Evolutionary conservation across 2,329 filamentous ascomycete genomes (phyloP).

Genomic region (Fusarium veterinarium): DNA sequence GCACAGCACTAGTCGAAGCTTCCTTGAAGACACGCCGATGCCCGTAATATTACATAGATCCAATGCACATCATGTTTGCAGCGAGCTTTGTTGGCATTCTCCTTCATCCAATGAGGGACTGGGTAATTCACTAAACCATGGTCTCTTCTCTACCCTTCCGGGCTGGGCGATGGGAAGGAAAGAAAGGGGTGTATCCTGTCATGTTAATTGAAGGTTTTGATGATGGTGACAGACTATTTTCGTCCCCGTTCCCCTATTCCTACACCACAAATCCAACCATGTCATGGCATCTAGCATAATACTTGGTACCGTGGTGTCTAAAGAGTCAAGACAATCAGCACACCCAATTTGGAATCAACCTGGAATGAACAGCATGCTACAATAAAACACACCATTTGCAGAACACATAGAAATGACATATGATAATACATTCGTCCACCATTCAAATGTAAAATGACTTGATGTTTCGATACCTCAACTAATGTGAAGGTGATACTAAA

Average conservation of each 20-base stretch:
- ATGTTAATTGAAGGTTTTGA: not conserved
- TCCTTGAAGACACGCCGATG: not conserved
- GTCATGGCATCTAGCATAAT: not conserved
- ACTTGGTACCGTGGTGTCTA: too few relatives aligned
- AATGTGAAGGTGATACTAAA: too few relatives aligned
- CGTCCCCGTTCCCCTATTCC: not conserved
- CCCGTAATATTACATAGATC: conserved; percentile 4
- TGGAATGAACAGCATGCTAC: not conserved
- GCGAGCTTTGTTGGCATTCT: conserved; percentile 15
- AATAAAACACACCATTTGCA: not conserved
- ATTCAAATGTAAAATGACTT: not conserved
- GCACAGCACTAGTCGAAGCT: not conserved
- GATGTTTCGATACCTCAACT: too few relatives aligned
- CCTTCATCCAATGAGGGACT: conserved; percentile 11
- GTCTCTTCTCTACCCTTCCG: not conserved
- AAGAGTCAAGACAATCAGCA: not conserved
- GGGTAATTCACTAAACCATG: not conserved
- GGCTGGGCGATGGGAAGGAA: not conserved
- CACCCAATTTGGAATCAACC: not conserved
- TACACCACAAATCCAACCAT: not conserved
- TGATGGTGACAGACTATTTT: not conserved
- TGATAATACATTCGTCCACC: not conserved
- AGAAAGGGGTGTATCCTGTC: not conserved
- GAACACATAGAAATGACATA: not conserved
- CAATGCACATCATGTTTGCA: conserved; percentile 42